Percentiles rank a stretch among this genome's conserved stretches.
phyloP scores from a whole-genome alignment of 2,329 filamentous ascomycete genomes.

The Endothia cerciana region DNA sequence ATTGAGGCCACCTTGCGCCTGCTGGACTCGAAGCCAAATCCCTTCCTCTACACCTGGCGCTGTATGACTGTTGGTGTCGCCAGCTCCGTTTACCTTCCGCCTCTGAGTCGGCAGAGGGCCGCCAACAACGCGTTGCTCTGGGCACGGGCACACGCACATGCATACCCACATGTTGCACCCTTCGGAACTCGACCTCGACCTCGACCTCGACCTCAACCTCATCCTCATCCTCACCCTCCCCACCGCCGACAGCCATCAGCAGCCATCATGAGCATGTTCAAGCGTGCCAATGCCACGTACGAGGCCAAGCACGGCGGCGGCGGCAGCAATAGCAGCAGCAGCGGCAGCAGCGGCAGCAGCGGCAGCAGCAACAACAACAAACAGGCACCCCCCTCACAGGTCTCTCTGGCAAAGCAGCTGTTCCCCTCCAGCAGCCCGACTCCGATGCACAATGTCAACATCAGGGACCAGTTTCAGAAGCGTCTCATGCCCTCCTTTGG shows the following conservation, averaged over 20 bases:
- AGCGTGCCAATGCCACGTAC: constrained; percentile 35
- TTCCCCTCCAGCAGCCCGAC: constrained; percentile 62
- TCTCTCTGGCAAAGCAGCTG: constrained; percentile 52
- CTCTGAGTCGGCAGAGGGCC: constrained; percentile 27
- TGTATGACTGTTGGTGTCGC: constrained; percentile 34
- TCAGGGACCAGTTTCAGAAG: constrained; percentile 54
- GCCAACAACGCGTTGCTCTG: constrained; percentile 8
- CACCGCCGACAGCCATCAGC: not conserved
- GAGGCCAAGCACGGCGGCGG: constrained; percentile 42
- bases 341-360: not conserved
- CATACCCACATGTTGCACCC: not conserved
- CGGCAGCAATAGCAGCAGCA: not conserved
- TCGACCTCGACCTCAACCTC: not conserved
- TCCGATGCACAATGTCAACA: constrained; percentile 47
- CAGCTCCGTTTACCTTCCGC: constrained; percentile 29
- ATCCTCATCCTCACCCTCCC: not conserved
- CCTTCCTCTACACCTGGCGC: constrained; percentile 19
- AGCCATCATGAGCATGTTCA: constrained; percentile 26
- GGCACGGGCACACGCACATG: not conserved
- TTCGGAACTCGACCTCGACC: constrained; percentile 2
- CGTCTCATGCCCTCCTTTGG: constrained; percentile 40
- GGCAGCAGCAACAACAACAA: not conserved
- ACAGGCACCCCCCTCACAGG: constrained; percentile 31
- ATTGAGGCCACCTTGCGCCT: constrained; percentile 4
- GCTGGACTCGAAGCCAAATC: not conserved